These are phyloP conservation scores for Alternaria gansuensis DNA, from an alignment of 2,329 filamentous ascomycete species.

Conservation along the genomic window DNA sequence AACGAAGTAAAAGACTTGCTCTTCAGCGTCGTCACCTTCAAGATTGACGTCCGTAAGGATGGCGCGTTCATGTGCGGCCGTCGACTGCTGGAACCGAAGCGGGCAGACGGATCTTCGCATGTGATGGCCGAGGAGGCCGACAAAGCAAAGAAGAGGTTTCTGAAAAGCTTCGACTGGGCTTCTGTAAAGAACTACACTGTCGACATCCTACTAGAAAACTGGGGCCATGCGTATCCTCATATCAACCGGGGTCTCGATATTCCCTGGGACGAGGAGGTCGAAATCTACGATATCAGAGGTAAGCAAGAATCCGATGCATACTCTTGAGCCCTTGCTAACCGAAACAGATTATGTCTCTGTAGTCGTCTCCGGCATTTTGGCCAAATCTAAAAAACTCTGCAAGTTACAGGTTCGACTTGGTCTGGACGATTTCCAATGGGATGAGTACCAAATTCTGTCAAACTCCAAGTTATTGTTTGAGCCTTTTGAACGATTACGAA, in stretches of 20 bases:
- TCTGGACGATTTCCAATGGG: conserved; percentile 40
- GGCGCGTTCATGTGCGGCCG: conserved; percentile 48
- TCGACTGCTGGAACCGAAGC: conserved; percentile 40
- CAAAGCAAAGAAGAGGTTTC: conserved; percentile 32
- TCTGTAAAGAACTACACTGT: conserved; percentile 48
- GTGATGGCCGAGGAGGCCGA: conserved; percentile 29
- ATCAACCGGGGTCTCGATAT: not conserved
- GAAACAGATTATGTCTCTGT: conserved; percentile 43
- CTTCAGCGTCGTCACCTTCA: conserved; percentile 43
- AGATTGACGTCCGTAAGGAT: conserved; percentile 43
- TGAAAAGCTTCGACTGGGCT: conserved; percentile 40
- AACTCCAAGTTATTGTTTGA: conserved; percentile 40
- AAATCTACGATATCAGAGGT: conserved; percentile 50
- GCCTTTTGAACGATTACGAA: conserved; percentile 45
- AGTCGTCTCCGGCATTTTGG: conserved; percentile 44
- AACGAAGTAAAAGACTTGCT: conserved; percentile 43
- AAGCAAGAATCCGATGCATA: not conserved
- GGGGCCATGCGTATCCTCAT: not conserved
- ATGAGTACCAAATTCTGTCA: conserved; percentile 28
- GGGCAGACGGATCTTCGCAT: conserved; percentile 40
- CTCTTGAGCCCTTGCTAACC: not conserved
- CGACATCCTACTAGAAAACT: conserved; percentile 44
- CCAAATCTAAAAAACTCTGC: conserved; percentile 40
- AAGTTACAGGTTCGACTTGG: conserved; percentile 44
- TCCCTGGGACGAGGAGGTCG: conserved; percentile 48